Evolutionary conservation across 2,329 filamentous ascomycete species (phyloP).

Genomic region (Aulographum hederae): DNA sequence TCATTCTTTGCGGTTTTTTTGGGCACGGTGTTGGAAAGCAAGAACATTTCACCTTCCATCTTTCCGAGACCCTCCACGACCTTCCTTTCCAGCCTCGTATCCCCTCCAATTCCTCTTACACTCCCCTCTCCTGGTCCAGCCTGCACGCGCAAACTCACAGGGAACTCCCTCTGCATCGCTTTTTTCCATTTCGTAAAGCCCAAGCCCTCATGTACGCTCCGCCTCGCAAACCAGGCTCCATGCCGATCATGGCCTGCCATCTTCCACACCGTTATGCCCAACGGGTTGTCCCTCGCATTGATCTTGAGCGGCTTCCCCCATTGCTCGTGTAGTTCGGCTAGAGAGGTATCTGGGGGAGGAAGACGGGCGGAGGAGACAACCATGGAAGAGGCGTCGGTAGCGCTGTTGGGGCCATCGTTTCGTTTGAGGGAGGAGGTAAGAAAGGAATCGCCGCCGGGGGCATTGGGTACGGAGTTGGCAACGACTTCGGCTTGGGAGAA

Average conservation of each 20-base stretch:
- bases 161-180: conserved; percentile 63
- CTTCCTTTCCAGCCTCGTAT: conserved; percentile 50
- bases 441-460: conserved; percentile 26
- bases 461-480: conserved; percentile 55
- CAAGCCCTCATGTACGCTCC: conserved; percentile 64
- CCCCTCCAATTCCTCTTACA: conserved; percentile 72
- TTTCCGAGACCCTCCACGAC: conserved; percentile 40
- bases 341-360: conserved; percentile 30
- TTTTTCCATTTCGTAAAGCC: conserved; percentile 61
- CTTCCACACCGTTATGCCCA: conserved; percentile 65
- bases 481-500: conserved; percentile 47
- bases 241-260: conserved; percentile 60
- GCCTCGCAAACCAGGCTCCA: conserved; percentile 76
- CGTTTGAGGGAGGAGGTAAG: conserved; percentile 33
- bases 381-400: conserved; percentile 31
- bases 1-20: no score
- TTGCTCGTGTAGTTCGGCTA: conserved; percentile 49
- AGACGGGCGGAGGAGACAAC: conserved; percentile 32
- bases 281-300: conserved; percentile 52
- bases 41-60: conserved; percentile 38
- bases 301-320: conserved; percentile 76
- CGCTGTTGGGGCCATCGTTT: conserved; percentile 35
- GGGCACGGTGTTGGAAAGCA: conserved; percentile 2
- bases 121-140: conserved; percentile 53
- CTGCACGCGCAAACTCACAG: conserved; percentile 54